Base-by-base conservation (phyloP, 2,329 filamentous ascomycete species). In the Fusarium domesticum region DNA sequence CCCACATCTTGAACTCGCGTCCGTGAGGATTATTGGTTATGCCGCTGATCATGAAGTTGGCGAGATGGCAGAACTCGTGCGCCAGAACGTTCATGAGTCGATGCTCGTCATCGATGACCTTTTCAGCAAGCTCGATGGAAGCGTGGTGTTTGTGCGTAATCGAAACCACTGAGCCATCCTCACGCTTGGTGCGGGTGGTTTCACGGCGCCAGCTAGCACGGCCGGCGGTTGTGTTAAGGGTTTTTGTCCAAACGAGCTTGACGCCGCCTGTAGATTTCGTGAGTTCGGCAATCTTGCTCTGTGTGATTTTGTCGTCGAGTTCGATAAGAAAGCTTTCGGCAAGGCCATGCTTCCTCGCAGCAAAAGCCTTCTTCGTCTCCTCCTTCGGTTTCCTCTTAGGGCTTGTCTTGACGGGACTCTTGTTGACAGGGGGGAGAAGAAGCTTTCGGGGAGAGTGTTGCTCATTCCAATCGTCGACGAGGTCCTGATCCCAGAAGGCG, bases 61-160 rank as follows among this genome's bases (percentile, higher is more conserved):
- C 85, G 2, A 97, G 72, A 62, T 98, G 93, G 65, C 93, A 97
- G 71, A 93, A 97, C 60, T 98, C 93, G 64, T 98, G 93, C 0
- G 92, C 89, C n/a, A 97, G 70, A 0, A 93, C 90, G 65, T 96
- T 96, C 51, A 93, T 76, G 1, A 97, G 77, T 3, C 89, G 81
- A 45, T 85, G 68, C 54, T 87, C 81, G 59, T 85, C 78, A 62
- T 89, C 83, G 50, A 97, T 90, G 36, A 96, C 84, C 64, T 95
- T 95, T 42, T 88, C 83, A 0, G 91, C 89, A 3, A 97, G 80
- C 63, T 97, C 91, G 60, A 97, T 96, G 14, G 76, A 81, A 8
- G 89, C 89, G 64, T 92, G 82, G 54, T 79, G 76, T 15, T 70
- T 68, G 54, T 75, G 63, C 11, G 57, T 63, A 25, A 61, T 51